Base-by-base conservation (phyloP, 257 asterid genomes). In the Parsonsia alboflavescens region DNA sequence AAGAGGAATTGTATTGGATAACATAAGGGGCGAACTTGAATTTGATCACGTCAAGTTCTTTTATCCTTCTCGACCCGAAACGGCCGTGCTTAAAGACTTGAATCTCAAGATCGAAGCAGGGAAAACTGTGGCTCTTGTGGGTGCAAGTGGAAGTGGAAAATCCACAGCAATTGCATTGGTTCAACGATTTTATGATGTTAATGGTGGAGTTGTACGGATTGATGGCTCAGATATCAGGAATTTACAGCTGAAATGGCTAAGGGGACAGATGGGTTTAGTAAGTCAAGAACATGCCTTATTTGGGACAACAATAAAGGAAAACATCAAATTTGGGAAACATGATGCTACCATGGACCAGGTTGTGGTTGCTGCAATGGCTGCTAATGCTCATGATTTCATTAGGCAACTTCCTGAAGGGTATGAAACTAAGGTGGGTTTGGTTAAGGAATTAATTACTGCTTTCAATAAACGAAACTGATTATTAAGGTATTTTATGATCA, bases 121-220 rank as follows among this genome's bases (percentile, higher is more conserved):
- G 5, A 85, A 86, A 71, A 93, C 90, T 0, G 90, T 91, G 21
- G 98, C 97, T 30, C 93, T 93, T 0, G 97, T 93, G 21, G 98
- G 98, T 3, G 88, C 97, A 1, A 93, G 98, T 24, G 98, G 98
- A 2, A 89, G 97, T 54, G 98, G 98, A 21, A 93, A 93, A 82
- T 93, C 98, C 1, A 93, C 98, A 0, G 91, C 84, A 3, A 86
- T 93, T 36, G 85, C 98, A 2, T 62, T 93, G 68, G 79, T 91
- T 0, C 98, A 93, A 56, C 67, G 98, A 12, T 93, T 91, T 59
- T 93, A 93, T 63, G 98, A 93, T 71, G 85, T 89, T 0, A 80
- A 4, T 58, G 76, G 78, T 53, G 98, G 98, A 39, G 11, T 49
- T 2, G 84, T 93, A n/a, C 64, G 89, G 11, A 57, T 93, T 39